Percentiles rank a stretch among this genome's conserved stretches.
Conservation (phyloP, 768 basidiomycete genomes). For the Naganishia friedmannii region DNA sequence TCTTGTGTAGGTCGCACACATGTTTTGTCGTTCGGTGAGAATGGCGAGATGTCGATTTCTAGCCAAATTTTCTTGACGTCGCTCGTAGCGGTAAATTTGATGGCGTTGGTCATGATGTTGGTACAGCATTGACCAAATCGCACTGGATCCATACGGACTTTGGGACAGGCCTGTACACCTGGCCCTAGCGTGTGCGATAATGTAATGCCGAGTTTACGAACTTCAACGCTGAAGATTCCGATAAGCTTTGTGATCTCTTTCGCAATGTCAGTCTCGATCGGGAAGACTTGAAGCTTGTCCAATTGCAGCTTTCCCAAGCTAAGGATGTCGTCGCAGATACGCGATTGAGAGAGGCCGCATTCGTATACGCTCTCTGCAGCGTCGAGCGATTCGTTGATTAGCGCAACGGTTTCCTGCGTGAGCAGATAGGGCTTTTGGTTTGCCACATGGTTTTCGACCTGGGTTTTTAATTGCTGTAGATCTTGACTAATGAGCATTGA, state of each 20-base stretch:
- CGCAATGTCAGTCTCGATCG: conserved; percentile 47
- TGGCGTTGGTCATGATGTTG: conserved; percentile 52
- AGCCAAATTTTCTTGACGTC: conserved; percentile 42
- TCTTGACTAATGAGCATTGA: conserved; percentile 43
- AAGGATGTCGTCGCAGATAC: conserved; percentile 50
- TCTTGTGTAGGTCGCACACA: conserved; percentile 41
- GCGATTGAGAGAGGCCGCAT: conserved; percentile 45
- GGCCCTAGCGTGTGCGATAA: conserved; percentile 45
- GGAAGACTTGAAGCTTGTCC: conserved; percentile 46
- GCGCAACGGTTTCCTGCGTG: conserved; percentile 35
- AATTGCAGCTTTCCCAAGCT: conserved; percentile 45
- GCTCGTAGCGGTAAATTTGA: conserved; percentile 45
- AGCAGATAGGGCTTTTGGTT: conserved; percentile 6
- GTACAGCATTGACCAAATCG: conserved; percentile 49
- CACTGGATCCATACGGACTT: conserved; percentile 43
- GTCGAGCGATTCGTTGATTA: conserved; percentile 40
- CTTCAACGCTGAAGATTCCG: conserved; percentile 49
- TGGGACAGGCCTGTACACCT: conserved; percentile 38
- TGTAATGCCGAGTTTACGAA: conserved; percentile 48
- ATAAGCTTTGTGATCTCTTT: conserved; percentile 46
- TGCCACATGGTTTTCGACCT: conserved; percentile 4
- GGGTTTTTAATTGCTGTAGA: conserved; percentile 17
- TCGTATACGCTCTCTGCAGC: conserved; percentile 17
- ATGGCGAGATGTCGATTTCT: conserved; percentile 46
- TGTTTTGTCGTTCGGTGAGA: conserved; percentile 42